Percentiles rank a stretch among this genome's conserved stretches.
phyloP scores from a whole-genome alignment of 139 green algal species.

The Chlorokybus atmophyticus region DNA sequence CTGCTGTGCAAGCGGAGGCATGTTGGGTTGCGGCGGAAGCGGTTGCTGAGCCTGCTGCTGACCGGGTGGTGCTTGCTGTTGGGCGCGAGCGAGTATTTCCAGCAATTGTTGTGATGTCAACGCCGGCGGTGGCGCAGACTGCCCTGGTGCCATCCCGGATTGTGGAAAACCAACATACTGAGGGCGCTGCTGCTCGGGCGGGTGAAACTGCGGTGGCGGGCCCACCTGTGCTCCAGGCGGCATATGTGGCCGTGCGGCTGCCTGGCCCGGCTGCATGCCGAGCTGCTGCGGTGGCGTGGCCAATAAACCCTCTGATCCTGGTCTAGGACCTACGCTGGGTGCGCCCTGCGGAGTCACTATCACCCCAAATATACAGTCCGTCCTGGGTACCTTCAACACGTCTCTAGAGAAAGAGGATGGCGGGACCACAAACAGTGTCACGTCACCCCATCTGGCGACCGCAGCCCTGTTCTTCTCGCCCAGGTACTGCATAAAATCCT shows the following conservation, averaged over 20 bases:
- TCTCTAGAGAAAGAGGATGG: slow-evolving; percentile 19
- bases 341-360: slow-evolving; percentile 12
- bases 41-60: too few relatives aligned
- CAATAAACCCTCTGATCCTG: background rate
- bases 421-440: slow-evolving; percentile 26
- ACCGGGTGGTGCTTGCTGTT: slow-evolving; percentile 13
- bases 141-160: background rate
- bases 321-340: background rate
- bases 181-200: background rate
- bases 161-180: background rate
- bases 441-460: slow-evolving; percentile 17
- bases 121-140: background rate
- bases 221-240: background rate
- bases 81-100: background rate
- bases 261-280: background rate
- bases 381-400: slow-evolving; percentile 19
- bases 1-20: too few relatives aligned
- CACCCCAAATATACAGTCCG: slow-evolving; percentile 19
- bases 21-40: too few relatives aligned
- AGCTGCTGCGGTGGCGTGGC: background rate
- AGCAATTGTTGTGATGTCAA: background rate
- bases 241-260: slow-evolving; percentile 1
- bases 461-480: slow-evolving; percentile 20
- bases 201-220: slow-evolving; percentile 5
- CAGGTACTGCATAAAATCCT: slow-evolving; percentile 32